Conservation (phyloP, 305 asterid species). For the Ajuga reptans region DNA sequence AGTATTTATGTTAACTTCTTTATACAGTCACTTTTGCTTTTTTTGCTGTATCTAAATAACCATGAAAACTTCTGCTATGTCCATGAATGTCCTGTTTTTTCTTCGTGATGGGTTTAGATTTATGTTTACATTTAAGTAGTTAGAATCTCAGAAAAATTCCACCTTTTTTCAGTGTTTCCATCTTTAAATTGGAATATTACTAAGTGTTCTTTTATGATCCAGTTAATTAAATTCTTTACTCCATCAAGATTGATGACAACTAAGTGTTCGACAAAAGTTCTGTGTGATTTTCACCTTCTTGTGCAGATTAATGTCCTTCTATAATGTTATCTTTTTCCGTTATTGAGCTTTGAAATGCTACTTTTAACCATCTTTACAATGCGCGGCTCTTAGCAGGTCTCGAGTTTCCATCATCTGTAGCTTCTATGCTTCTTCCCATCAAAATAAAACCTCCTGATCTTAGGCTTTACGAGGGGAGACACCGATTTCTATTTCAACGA, state of each 20-base stretch:
- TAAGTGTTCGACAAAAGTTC: background rate
- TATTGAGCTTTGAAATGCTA: background rate
- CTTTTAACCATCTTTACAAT: background rate
- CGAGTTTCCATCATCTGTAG: constrained; percentile 36
- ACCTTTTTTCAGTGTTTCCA: background rate
- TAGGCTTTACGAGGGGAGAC: constrained; percentile 17
- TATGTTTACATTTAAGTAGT: background rate
- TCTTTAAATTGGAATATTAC: background rate
- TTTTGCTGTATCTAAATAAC: background rate
- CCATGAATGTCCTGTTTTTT: background rate
- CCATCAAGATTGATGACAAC: background rate
- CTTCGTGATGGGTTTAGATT: background rate
- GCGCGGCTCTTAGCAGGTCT: constrained; percentile 36
- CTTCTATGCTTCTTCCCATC: constrained; percentile 34
- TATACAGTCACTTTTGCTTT: background rate
- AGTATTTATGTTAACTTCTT: background rate
- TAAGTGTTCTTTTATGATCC: background rate
- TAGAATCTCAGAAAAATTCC: background rate
- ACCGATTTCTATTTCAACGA: constrained; percentile 21
- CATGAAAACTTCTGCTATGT: background rate
- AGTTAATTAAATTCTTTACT: background rate
- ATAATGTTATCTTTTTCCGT: background rate
- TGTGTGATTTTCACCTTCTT: background rate
- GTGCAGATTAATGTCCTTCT: background rate
- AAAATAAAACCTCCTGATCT: constrained; percentile 24